A percentile compares a stretch with the other conserved stretches of the same genome.
phyloP scores from a whole-genome alignment of 257 asterid genomes.

The Plantago ovata region DNA sequence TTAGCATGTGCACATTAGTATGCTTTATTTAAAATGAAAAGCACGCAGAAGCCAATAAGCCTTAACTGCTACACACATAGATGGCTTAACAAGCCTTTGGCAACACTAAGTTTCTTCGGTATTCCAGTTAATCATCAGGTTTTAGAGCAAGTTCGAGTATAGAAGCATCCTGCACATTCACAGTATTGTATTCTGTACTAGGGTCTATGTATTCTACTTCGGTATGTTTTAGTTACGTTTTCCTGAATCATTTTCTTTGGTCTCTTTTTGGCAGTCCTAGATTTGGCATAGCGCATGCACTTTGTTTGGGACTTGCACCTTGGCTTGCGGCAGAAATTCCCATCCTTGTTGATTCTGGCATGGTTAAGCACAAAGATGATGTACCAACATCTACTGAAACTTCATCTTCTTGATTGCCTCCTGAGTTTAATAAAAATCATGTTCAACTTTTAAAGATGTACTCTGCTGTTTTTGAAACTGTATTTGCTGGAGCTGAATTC shows the following conservation, averaged over 20 bases:
- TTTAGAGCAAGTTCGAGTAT: background rate
- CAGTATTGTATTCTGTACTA: background rate
- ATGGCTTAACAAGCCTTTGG: too few species aligned
- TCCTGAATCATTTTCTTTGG: background rate
- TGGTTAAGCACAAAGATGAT: constrained; percentile 92
- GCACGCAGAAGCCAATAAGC: background rate
- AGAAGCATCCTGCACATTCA: background rate
- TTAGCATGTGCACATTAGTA: background rate
- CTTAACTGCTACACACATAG: too few species aligned
- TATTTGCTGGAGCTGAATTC: constrained; percentile 4
- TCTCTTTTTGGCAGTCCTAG: constrained; percentile 55
- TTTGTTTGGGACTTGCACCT: constrained; percentile 91
- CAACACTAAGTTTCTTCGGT: background rate
- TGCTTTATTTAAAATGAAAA: background rate
- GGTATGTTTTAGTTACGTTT: background rate
- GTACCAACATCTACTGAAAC: constrained; percentile 54
- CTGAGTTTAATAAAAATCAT: constrained; percentile 21
- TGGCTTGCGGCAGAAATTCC: constrained; percentile 98
- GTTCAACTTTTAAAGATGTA: constrained; percentile 3
- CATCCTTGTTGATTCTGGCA: constrained; percentile 84
- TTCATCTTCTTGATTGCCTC: constrained; percentile 19
- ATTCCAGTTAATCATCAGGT: background rate
- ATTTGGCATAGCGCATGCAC: constrained; percentile 92
- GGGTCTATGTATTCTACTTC: background rate
- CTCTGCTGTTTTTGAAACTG: background rate